Evolutionary conservation across 1,284 basidiomycete genomes (phyloP), one percentile per base, ranked within the genome.

Genomic region (Wolfiporia cocos): DNA sequence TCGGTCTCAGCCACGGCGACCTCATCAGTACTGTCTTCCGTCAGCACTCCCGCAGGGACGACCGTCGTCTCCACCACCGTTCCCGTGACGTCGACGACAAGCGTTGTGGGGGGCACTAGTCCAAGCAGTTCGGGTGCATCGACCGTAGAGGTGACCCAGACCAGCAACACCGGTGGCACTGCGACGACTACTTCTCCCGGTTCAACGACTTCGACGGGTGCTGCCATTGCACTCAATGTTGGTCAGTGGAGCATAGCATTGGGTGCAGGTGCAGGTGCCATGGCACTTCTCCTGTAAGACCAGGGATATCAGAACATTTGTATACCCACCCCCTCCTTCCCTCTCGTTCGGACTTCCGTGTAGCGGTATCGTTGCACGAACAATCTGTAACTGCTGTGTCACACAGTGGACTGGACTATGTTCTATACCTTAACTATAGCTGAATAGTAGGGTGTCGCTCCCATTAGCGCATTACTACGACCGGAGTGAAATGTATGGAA

Each of bases 271-370:
- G 40, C 40, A 6, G 40, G 40, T 17, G 40, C 32, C n/a, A 5
- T 41, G 12, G 40, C 40, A 18, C 19, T 41, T 17, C 2, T 41
- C 18, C 10, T 41, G 7, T 41, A 23, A n/a, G n/a, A n/a, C n/a
- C n/a, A n/a, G n/a, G n/a, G n/a, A n/a, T n/a, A n/a, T n/a, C n/a
- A n/a, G n/a, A n/a, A n/a, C n/a, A n/a, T n/a, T n/a, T n/a, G n/a
- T n/a, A n/a, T n/a, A n/a, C n/a, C n/a, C n/a, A 40, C 28, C 28
- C 28, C n/a, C 28, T 29, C 28, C 28, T 9, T 17, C 7, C 15
- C 19, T 24, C 4, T 18, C 18, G 15, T 6, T n/a, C 10, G 10
- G 37, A 19, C 15, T 17, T 4, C 2, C 15, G 12, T 11, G n/a
- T 10, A 6, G 12, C 12, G 14, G 19, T 7, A 22, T 4, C 12